Evolutionary conservation across 805 yeast species (phyloP).

Genomic region (Millerago galiae): DNA sequence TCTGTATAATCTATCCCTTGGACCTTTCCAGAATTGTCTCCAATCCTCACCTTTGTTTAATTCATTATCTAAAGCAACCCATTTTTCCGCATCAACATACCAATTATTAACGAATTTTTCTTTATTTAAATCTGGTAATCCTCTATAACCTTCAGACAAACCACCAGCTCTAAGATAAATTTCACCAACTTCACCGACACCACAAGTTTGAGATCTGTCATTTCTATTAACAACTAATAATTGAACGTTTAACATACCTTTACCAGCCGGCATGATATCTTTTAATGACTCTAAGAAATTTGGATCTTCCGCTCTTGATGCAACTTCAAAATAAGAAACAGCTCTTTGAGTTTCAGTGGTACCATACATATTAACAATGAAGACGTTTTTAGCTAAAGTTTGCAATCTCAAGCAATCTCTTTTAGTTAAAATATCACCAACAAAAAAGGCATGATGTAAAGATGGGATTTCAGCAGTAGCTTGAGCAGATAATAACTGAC

Average conservation of each 20-base stretch:
- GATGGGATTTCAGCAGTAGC: conserved; percentile 81
- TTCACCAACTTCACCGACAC: conserved; percentile 98
- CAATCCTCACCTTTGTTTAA: conserved; percentile 44
- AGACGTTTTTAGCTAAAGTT: conserved; percentile 82
- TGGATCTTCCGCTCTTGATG: conserved; percentile 62
- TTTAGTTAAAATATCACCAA: conserved; percentile 95
- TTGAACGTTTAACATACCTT: conserved; percentile 95
- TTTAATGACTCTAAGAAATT: conserved; percentile 75
- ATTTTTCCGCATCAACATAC: conserved; percentile 66
- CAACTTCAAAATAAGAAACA: conserved; percentile 88
- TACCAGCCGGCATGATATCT: conserved; percentile 98
- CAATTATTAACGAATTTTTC: conserved; percentile 88
- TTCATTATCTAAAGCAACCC: conserved; percentile 51
- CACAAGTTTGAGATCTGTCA: conserved; percentile 86
- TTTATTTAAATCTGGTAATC: conserved; percentile 80
- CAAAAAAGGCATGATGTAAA: conserved; percentile 94
- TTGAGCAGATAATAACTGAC: conserved; percentile 92
- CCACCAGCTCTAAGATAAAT: conserved; percentile 98
- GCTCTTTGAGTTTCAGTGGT: conserved; percentile 99
- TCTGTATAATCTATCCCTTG: conserved; percentile 91
- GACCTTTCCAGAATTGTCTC: conserved; percentile 84
- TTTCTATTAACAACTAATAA: conserved; percentile 87
- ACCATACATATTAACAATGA: conserved; percentile 96
- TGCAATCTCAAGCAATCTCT: conserved; percentile 94
- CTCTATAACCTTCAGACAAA: conserved; percentile 91